Base-by-base conservation (phyloP, 2,329 filamentous ascomycete genomes). In the Penicillium sp. region DNA sequence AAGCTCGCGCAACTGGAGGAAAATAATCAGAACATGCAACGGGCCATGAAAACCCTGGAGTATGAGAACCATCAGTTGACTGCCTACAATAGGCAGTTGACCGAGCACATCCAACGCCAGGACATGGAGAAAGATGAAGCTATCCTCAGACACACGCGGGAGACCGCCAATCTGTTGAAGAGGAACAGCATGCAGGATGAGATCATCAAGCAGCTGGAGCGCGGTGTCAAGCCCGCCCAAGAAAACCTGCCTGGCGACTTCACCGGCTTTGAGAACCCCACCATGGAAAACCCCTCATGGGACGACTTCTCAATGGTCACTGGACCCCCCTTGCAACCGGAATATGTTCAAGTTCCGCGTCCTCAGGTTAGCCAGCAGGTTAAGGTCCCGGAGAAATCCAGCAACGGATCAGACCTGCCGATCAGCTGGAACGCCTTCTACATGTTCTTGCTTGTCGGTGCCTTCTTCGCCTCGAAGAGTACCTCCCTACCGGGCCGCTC, bases 401-500 rank as follows among this genome's bases (percentile, higher is more conserved):
- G 6, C 48, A 56, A 19, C 49, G 65, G 71, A 43, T 75, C 80
- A 53, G 88, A 91, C 66, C 90, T 93, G 68, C 90, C 91, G 51
- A 79, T 79, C 69, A 79, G 78, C 70, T 80, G 78, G 78, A 79
- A 80, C 86, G 91, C 69, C 79, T 97, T 68, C 83, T 97, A 74
- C 89, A 96, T 97, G 91, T 89, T 97, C 66, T 89, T 99, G 71
- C 89, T 99, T 54, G 93, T 96, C 64, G 94, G 94, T 72, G 94
- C 94, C 53, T 96, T 97, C 72, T 92, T 97, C 67, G 89, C 94
- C 61, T 97, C 93, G 33, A 96, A 93, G 77, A 86, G 86, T 66
- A 85, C 86, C 44, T 82, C 87, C 21, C 79, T 83, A n/a, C 67
- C 77, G 5, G 66, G 75, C 42, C 85, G 87, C 39, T 85, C 86